These are phyloP conservation scores for Kwoniella newhampshirensis DNA, from an alignment of 768 basidiomycete species.

Conservation along the genomic window DNA sequence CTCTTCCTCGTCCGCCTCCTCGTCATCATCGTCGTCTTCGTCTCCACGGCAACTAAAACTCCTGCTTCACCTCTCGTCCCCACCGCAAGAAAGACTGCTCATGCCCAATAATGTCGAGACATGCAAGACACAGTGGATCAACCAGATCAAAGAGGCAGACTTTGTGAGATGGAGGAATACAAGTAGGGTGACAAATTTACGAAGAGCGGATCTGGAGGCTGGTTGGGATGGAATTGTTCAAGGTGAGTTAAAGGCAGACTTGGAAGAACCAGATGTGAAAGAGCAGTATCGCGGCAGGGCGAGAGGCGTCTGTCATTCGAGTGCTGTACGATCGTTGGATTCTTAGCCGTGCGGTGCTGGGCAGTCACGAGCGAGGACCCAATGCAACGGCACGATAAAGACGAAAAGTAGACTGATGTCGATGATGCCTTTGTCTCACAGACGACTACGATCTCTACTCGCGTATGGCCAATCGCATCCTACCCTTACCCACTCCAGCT, in stretches of 20 bases:
- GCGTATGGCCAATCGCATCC: slow-evolving; percentile 88
- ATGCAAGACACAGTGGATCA: slow-evolving; percentile 93
- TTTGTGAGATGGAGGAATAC: slow-evolving; percentile 96
- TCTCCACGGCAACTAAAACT: slow-evolving; percentile 60
- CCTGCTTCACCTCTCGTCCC: slow-evolving; percentile 79
- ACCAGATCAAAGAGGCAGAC: slow-evolving; percentile 92
- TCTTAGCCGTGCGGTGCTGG: no score
- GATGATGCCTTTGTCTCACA: no score
- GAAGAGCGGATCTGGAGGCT: slow-evolving; percentile 89
- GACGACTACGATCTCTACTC: slow-evolving; percentile 96
- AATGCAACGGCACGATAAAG: no score
- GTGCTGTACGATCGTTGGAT: no score
- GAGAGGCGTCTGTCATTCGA: no score
- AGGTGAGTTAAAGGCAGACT: slow-evolving; percentile 64
- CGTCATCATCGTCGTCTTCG: slow-evolving; percentile 53
- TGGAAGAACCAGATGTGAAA: no score
- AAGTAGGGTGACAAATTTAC: slow-evolving; percentile 83
- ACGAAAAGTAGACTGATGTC: no score
- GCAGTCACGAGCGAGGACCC: no score
- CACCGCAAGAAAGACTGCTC: slow-evolving; percentile 81
- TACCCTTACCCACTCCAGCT: slow-evolving; percentile 63
- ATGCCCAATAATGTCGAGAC: slow-evolving; percentile 76
- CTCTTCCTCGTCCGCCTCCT: slow-evolving; percentile 59
- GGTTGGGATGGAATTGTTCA: slow-evolving; percentile 96
- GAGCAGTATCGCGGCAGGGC: no score